Evolutionary conservation across 148 eudicot species (phyloP).

Genomic region (Euryodendron excelsum): DNA sequence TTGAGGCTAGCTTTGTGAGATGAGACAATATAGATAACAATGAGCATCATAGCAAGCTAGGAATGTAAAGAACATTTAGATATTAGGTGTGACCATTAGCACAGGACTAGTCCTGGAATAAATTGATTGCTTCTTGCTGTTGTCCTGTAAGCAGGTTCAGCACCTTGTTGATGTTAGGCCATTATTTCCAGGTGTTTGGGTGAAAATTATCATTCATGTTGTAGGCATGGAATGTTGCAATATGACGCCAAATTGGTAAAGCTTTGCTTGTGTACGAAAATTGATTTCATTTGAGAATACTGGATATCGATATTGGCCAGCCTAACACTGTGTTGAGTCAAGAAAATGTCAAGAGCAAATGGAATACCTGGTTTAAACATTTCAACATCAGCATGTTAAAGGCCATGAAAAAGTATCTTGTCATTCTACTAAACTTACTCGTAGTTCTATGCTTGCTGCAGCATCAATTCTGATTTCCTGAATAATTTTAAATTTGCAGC

Average conservation of each 20-base stretch:
- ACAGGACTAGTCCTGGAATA: no score
- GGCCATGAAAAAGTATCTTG: not conserved
- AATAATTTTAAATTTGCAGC: not conserved
- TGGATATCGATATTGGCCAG: not conserved
- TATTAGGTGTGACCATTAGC: no score
- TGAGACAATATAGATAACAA: no score
- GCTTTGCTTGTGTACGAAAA: no score
- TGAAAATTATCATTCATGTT: not conserved
- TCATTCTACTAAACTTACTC: not conserved
- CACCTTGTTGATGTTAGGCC: not conserved
- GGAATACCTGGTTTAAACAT: not conserved
- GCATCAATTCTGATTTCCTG: not conserved
- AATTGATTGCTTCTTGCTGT: not conserved
- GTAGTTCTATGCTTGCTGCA: not conserved
- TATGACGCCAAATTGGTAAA: not conserved
- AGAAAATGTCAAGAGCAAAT: not conserved
- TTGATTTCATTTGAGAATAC: no score
- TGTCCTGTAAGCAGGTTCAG: not conserved
- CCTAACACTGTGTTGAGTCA: not conserved
- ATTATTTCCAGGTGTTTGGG: not conserved
- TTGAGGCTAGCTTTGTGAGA: no score
- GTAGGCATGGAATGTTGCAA: not conserved
- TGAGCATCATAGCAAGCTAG: no score
- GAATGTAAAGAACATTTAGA: no score
- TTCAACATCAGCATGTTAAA: not conserved